Evolutionary conservation across 1,284 basidiomycete species (phyloP).

Genomic region (Anthracocystis panici-leucophaei): DNA sequence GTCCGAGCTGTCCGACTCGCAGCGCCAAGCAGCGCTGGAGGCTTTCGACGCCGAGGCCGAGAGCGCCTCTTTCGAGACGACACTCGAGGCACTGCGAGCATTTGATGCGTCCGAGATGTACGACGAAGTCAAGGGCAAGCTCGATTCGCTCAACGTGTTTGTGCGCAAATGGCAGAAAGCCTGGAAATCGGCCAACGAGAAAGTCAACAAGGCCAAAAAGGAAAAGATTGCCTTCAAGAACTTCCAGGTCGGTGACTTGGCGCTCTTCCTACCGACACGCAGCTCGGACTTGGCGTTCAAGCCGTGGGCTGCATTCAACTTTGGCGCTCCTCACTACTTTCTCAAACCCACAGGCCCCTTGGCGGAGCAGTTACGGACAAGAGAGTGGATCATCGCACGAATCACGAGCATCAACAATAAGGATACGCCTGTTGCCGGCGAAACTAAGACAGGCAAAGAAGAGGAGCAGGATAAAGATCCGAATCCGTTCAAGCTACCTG

Average conservation of each 20-base stretch:
- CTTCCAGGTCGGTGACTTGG: slow-evolving; percentile 76
- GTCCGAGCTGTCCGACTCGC: slow-evolving; percentile 49
- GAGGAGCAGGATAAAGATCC: slow-evolving; percentile 15
- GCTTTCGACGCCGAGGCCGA: slow-evolving; percentile 51
- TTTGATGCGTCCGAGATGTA: slow-evolving; percentile 80
- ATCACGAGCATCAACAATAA: slow-evolving; percentile 88
- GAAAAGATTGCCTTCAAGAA: slow-evolving; percentile 72
- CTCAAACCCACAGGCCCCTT: slow-evolving; percentile 80
- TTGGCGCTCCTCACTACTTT: slow-evolving; percentile 97
- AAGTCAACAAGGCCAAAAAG: slow-evolving; percentile 75
- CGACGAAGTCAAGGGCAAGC: slow-evolving; percentile 83
- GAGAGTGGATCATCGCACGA: slow-evolving; percentile 91
- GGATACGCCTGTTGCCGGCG: slow-evolving; percentile 70
- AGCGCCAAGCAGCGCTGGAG: slow-evolving; percentile 50
- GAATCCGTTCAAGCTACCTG: slow-evolving; percentile 76
- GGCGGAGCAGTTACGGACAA: slow-evolving; percentile 76
- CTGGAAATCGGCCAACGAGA: slow-evolving; percentile 78
- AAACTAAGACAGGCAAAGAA: slow-evolving; percentile 12
- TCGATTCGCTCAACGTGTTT: slow-evolving; percentile 74
- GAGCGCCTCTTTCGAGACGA: slow-evolving; percentile 38
- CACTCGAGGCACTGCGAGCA: slow-evolving; percentile 75
- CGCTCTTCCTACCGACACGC: slow-evolving; percentile 92
- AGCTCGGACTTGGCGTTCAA: slow-evolving; percentile 77
- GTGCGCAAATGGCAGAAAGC: slow-evolving; percentile 96
- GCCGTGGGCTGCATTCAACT: slow-evolving; percentile 67